These are phyloP conservation scores for Penium margaritaceum DNA, from an alignment of 139 green algal species.

Conservation along the genomic window DNA sequence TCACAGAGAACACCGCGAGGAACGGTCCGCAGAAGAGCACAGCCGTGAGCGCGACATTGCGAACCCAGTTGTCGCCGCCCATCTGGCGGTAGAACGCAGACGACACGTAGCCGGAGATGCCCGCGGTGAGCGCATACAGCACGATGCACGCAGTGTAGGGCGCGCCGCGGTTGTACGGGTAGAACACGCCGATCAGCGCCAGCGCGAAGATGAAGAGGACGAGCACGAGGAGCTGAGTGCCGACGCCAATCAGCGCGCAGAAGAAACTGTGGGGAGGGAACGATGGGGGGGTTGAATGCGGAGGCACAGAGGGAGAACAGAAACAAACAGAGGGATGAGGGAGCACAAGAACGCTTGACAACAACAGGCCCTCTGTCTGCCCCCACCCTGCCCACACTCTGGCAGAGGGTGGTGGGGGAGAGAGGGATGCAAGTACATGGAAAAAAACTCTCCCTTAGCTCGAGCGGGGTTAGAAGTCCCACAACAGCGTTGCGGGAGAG, in stretches of 20 bases:
- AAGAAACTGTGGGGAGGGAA: slow-evolving; percentile 35
- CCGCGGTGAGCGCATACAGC: slow-evolving; percentile 53
- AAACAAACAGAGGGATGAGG: no score
- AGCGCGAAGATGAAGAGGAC: slow-evolving; percentile 52
- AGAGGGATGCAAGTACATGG: no score
- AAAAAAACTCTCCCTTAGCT: no score
- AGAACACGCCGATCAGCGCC: slow-evolving; percentile 54
- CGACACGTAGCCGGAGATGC: slow-evolving; percentile 73
- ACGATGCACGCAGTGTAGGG: slow-evolving; percentile 51
- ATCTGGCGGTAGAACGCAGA: slow-evolving; percentile 75
- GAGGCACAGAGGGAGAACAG: neutral
- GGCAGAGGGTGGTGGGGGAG: no score
- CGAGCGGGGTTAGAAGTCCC: no score
- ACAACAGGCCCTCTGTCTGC: no score
- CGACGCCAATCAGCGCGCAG: slow-evolving; percentile 49
- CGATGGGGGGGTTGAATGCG: neutral
- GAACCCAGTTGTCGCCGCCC: slow-evolving; percentile 64
- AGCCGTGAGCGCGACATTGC: slow-evolving; percentile 62
- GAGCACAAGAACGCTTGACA: no score
- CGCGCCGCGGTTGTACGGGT: slow-evolving; percentile 56
- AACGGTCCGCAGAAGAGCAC: slow-evolving; percentile 67
- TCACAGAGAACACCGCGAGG: slow-evolving; percentile 63
- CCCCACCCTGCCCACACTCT: no score
- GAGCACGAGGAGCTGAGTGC: slow-evolving; percentile 48
- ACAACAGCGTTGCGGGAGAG: no score